Percentiles rank a stretch among this genome's conserved stretches.
These are phyloP conservation scores for Vickermania ingenoplastis DNA, from an alignment of 208 protist species.

Conservation along the genomic window DNA sequence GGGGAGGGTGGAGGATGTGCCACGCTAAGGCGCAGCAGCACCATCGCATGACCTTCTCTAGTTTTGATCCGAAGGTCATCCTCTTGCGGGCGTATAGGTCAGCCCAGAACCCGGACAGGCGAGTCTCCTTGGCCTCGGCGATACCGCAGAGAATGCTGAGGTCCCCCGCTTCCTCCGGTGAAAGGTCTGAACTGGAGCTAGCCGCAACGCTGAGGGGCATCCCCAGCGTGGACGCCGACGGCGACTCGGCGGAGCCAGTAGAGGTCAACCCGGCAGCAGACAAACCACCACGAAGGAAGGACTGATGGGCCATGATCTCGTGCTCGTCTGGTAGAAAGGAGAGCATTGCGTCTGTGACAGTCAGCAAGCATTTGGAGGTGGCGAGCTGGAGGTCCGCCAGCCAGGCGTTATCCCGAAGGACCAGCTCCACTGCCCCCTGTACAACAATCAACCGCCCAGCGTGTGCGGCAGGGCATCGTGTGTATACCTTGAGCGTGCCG, in stretches of 20 bases:
- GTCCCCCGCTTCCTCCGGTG: not conserved
- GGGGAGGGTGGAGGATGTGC: slow-evolving; percentile 11
- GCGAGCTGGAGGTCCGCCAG: not conserved
- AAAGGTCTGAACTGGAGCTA: not conserved
- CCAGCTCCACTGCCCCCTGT: slow-evolving; percentile 1
- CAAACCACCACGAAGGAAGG: not conserved
- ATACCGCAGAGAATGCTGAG: slow-evolving; percentile 6
- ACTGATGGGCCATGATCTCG: not conserved
- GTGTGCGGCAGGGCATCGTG: not conserved
- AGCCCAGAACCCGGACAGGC: slow-evolving; percentile 9
- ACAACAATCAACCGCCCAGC: not conserved
- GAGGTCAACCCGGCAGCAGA: not conserved
- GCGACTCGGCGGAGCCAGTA: not conserved
- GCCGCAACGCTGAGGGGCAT: not conserved
- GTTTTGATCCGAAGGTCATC: slow-evolving; percentile 11
- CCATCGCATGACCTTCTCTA: slow-evolving; percentile 19
- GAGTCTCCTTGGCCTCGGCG: not conserved
- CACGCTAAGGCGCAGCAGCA: slow-evolving; percentile 20
- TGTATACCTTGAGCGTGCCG: not conserved
- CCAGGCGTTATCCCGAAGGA: not conserved
- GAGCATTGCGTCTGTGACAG: not conserved
- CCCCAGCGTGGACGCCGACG: not conserved
- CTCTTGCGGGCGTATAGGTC: slow-evolving; percentile 12
- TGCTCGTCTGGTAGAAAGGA: not conserved
- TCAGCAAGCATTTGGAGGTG: not conserved